Conservation (phyloP, 78 protist species). For the Speleostelium caveatum region DNA sequence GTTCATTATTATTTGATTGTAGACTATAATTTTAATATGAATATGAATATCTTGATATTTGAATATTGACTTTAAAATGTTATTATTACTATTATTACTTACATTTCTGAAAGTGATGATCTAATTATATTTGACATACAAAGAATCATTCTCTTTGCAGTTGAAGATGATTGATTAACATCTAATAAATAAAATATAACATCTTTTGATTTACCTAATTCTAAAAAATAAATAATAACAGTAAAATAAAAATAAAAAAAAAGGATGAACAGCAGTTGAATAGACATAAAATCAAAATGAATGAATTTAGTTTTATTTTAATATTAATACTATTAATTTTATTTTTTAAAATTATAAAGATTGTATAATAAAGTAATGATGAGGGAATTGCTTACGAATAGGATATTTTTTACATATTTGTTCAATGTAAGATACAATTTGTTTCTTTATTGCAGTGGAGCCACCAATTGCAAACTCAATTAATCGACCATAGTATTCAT, state of each 20-base stretch:
- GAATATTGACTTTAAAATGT: not conserved
- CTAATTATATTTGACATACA: constrained; percentile 60
- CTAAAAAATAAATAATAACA: not conserved
- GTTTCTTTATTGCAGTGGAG: constrained; percentile 38
- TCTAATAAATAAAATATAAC: too few species aligned
- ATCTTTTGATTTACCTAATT: constrained; percentile 2
- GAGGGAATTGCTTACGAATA: not conserved
- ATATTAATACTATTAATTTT: not conserved
- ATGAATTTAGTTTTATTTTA: not conserved
- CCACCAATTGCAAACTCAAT: constrained; percentile 46
- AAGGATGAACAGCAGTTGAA: not conserved
- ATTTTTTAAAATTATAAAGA: not conserved
- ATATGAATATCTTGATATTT: not conserved
- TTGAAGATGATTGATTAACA: too few species aligned
- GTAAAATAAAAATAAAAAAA: not conserved
- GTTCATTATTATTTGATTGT: not conserved
- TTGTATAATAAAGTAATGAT: not conserved
- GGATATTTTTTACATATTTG: constrained; percentile 49
- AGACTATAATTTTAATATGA: not conserved
- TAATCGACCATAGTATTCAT: constrained; percentile 28
- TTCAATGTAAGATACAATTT: constrained; percentile 56
- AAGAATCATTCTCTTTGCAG: constrained; percentile 38
- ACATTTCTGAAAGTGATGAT: constrained; percentile 40
- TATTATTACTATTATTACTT: constrained; percentile 3
- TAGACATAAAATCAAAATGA: not conserved